Conservation (phyloP, 176 grass and related monocot genomes). For the Phragmites australis region DNA sequence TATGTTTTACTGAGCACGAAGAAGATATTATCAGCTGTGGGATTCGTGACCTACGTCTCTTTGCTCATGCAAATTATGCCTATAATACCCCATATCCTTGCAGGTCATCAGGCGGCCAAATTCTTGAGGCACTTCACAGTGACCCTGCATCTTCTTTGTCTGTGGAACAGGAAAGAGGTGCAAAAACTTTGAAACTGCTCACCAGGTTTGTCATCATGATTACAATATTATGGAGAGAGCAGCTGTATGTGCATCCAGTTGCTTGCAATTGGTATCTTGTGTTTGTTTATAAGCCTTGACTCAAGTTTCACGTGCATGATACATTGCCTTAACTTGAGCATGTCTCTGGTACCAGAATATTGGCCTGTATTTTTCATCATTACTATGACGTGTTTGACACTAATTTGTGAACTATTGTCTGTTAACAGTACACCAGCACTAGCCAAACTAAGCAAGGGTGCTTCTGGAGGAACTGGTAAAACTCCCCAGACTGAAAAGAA, state of each 20-base stretch:
- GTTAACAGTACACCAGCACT: constrained; percentile 70
- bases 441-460: constrained; percentile 80
- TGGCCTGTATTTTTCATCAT: constrained; percentile 33
- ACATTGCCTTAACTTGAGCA: constrained; percentile 20
- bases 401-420: constrained; percentile 32
- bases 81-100: constrained; percentile 61
- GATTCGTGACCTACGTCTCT: constrained; percentile 36
- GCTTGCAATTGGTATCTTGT: constrained; percentile 25
- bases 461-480: constrained; percentile 64
- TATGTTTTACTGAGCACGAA: constrained; percentile 36
- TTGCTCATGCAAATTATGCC: constrained; percentile 22
- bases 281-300: constrained; percentile 36
- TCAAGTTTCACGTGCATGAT: constrained; percentile 20
- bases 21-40: constrained; percentile 39
- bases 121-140: constrained; percentile 97
- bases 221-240: constrained; percentile 30
- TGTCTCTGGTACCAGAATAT: constrained; percentile 37
- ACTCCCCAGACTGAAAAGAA: constrained; percentile 75
- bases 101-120: constrained; percentile 78
- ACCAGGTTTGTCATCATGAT: constrained; percentile 63
- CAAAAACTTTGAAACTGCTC: constrained; percentile 70
- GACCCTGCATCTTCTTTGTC: constrained; percentile 95
- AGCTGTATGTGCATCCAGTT: constrained; percentile 42
- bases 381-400: constrained; percentile 4
- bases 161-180: constrained; percentile 85